Conservation (phyloP, 2,329 filamentous ascomycete genomes). For the Neofusicoccum laricinum region DNA sequence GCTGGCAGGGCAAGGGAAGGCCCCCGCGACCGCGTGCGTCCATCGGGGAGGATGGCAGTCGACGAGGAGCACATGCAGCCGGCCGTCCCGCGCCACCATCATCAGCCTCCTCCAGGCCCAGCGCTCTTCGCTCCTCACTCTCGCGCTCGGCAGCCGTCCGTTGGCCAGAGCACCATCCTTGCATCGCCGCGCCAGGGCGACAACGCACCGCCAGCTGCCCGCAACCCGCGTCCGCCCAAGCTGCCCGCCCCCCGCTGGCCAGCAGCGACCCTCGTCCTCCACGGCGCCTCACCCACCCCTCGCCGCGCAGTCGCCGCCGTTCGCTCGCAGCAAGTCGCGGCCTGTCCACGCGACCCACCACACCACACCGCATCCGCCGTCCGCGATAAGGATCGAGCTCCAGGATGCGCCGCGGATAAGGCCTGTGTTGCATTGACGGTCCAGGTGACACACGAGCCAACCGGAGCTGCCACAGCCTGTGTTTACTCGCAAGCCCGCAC, state of each 20-base stretch:
- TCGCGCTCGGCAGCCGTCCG: background rate
- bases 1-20: too few species aligned
- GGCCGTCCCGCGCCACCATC: constrained; percentile 6
- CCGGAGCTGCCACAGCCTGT: constrained; percentile 6
- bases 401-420: constrained; percentile 15
- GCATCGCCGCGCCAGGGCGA: constrained; percentile 1
- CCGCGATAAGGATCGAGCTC: constrained; percentile 3
- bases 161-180: constrained; percentile 9
- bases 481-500: constrained; percentile 1
- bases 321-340: background rate
- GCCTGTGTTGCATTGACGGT: constrained; percentile 8
- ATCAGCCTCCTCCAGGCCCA: background rate
- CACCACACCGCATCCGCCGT: background rate
- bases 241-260: background rate
- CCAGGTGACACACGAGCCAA: constrained; percentile 16
- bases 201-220: background rate
- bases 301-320: background rate
- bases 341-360: background rate
- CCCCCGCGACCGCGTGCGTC: background rate
- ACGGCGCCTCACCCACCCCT: background rate
- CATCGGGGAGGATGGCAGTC: background rate
- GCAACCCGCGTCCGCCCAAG: background rate
- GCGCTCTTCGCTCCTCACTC: background rate
- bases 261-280: background rate
- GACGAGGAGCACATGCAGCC: constrained; percentile 4